These are phyloP conservation scores for Curvularia eragrostidis DNA, from an alignment of 2,329 filamentous ascomycete genomes.

Conservation along the genomic window DNA sequence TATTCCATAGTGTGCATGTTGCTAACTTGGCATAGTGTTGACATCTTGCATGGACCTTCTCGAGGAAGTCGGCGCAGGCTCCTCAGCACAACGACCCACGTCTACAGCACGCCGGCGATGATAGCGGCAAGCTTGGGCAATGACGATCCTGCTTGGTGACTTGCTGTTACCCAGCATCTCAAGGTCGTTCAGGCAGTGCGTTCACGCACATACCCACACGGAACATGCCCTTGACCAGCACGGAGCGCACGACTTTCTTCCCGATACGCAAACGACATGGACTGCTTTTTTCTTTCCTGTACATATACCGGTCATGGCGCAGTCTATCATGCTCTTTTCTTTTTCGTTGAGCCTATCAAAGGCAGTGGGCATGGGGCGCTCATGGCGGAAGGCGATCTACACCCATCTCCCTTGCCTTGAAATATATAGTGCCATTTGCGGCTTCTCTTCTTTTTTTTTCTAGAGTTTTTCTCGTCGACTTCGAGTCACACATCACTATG, in stretches of 20 bases:
- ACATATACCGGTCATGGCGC: conserved; percentile 35
- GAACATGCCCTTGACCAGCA: conserved; percentile 16
- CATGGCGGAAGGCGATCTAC: conserved; percentile 22
- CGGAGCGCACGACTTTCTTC: conserved; percentile 15
- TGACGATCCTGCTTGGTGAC: conserved; percentile 23
- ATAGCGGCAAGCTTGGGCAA: conserved; percentile 17
- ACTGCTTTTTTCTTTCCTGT: conserved; percentile 30
- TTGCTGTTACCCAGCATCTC: conserved; percentile 22
- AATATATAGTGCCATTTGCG: conserved; percentile 13
- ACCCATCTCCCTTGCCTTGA: conserved; percentile 19
- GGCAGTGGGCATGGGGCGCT: conserved; percentile 18
- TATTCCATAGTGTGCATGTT: neutral
- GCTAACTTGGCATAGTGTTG: conserved; percentile 53
- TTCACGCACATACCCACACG: conserved; percentile 19
- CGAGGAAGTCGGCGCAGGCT: conserved; percentile 50
- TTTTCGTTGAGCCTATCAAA: conserved; percentile 26
- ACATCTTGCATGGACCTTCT: conserved; percentile 62
- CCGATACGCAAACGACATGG: conserved; percentile 10
- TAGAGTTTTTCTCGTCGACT: conserved; percentile 11
- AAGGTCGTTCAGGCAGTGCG: conserved; percentile 23
- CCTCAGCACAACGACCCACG: conserved; percentile 40
- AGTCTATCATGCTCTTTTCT: conserved; percentile 17
- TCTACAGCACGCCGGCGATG: conserved; percentile 46
- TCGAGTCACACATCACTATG: conserved; percentile 7
- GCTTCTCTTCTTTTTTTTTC: conserved; percentile 7